phyloP scores from a whole-genome alignment of 2,329 filamentous ascomycete genomes.

The Aspergillus pseudoglaucus region DNA sequence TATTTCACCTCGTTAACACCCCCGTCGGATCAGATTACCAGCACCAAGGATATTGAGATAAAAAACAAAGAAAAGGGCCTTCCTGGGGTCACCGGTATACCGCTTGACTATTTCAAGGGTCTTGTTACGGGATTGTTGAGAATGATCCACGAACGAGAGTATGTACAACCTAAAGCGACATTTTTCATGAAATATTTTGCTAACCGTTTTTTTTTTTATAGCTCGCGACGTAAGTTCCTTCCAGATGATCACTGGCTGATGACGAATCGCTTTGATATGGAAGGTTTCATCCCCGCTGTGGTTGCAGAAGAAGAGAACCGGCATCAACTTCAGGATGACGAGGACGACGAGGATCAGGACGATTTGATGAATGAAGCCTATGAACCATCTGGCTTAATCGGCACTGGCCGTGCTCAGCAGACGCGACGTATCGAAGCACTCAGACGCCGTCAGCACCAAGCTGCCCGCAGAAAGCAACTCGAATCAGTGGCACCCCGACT shows the following conservation, averaged over 20 bases:
- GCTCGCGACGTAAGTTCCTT: constrained; percentile 75
- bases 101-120: constrained; percentile 70
- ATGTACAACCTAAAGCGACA: constrained; percentile 12
- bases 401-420: constrained; percentile 56
- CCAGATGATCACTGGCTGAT: constrained; percentile 88
- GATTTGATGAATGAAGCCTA: constrained; percentile 33
- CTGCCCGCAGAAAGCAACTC: constrained; percentile 63
- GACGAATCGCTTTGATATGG: constrained; percentile 81
- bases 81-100: constrained; percentile 63
- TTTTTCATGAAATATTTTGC: not conserved
- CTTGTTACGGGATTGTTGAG: constrained; percentile 72
- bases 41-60: constrained; percentile 28
- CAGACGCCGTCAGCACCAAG: constrained; percentile 58
- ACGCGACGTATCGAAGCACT: constrained; percentile 57
- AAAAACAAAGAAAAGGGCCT: constrained; percentile 44
- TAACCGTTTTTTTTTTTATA: constrained; percentile 11
- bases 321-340: constrained; percentile 60
- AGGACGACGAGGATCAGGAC: constrained; percentile 51
- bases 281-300: constrained; percentile 76
- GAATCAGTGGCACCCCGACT: constrained; percentile 77
- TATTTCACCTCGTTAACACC: constrained; percentile 37
- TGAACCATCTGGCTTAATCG: constrained; percentile 40
- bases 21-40: constrained; percentile 16
- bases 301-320: constrained; percentile 78
- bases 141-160: constrained; percentile 86